Evolutionary conservation across 371 early-diverging fungal species (phyloP), one percentile per base, ranked within the genome.

Genomic region (Dinochytrium kinnereticum): DNA sequence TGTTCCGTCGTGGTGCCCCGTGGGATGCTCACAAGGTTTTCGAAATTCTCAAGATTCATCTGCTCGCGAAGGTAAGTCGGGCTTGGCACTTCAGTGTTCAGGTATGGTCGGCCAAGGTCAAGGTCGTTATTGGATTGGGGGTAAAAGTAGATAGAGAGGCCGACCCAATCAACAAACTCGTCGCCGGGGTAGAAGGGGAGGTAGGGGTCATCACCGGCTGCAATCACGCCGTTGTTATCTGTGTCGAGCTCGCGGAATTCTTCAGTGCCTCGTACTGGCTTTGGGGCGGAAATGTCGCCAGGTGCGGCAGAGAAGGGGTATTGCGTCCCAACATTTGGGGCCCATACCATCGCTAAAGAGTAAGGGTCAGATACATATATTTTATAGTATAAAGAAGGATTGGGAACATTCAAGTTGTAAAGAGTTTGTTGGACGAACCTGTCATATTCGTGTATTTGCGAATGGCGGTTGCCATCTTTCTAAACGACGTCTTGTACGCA

Each of bases 91-190:
- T 61, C 61, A 34, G 2, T 24, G 61, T 61, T 61, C 34, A 61
- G 61, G 10, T 33, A 13, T 19, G 30, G 7, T 30, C 36, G 34
- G 34, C 34, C 61, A 3, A 15, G 10, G 10, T 15, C 36, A 37
- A 33, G 15, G 5, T 61, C 15, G 24, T 34, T 33, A 26, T 61
- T 24, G 3, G 30, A 30, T 13, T n/a, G n/a, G 15, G 66, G 66
- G 44, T 66, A 66, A 30, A 40, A 66, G 49, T 66, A 66, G 44
- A 68, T 69, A 70, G 57, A 59, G 44, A 83, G 49, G 30, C 84
- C 84, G 39, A 86, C 80, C 87, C 87, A 86, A 78, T 85, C 87
- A 37, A 86, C 87, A 34, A 72, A 69, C 0, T 80, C 82, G 64
- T 81, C 82, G 36, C 86, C 86, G 26, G 87, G 81, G 49, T 78